Evolutionary conservation across 768 basidiomycete species (phyloP).

Genomic region (Fomitopsis pulvina): DNA sequence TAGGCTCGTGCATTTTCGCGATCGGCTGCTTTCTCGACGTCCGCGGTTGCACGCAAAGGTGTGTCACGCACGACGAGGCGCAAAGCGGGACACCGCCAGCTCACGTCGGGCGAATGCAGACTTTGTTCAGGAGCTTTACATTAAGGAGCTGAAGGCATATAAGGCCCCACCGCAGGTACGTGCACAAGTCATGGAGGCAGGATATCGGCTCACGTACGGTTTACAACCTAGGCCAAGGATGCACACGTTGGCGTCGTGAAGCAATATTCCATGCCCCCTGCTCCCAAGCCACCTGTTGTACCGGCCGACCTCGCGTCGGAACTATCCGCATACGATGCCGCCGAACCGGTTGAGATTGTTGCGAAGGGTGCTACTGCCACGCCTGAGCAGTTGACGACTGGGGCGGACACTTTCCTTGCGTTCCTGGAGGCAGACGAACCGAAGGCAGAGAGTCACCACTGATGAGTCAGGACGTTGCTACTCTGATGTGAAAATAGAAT

Average conservation of each 20-base stretch:
- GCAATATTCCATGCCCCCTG: constrained; percentile 64
- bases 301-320: constrained; percentile 85
- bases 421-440: constrained; percentile 81
- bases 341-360: constrained; percentile 48
- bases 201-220: not conserved
- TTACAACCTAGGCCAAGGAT: constrained; percentile 66
- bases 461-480: not conserved
- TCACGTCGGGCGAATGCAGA: constrained; percentile 44
- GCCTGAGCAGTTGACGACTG: constrained; percentile 33
- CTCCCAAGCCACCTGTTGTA: constrained; percentile 69
- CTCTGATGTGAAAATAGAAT: constrained; percentile 2
- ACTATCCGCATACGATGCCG: constrained; percentile 76
- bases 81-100: constrained; percentile 27
- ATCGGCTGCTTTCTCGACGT: constrained; percentile 53
- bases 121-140: constrained; percentile 87
- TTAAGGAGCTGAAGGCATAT: constrained; percentile 86
- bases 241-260: constrained; percentile 88
- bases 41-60: constrained; percentile 61
- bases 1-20: constrained; percentile 51
- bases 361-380: constrained; percentile 30
- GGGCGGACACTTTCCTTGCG: constrained; percentile 68
- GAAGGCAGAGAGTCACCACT: constrained; percentile 54
- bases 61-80: constrained; percentile 17
- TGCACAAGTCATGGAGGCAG: constrained; percentile 12
- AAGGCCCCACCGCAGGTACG: constrained; percentile 70